These are phyloP conservation scores for Medicago ruthenica DNA, from an alignment of 306 rosid species.

Conservation along the genomic window DNA sequence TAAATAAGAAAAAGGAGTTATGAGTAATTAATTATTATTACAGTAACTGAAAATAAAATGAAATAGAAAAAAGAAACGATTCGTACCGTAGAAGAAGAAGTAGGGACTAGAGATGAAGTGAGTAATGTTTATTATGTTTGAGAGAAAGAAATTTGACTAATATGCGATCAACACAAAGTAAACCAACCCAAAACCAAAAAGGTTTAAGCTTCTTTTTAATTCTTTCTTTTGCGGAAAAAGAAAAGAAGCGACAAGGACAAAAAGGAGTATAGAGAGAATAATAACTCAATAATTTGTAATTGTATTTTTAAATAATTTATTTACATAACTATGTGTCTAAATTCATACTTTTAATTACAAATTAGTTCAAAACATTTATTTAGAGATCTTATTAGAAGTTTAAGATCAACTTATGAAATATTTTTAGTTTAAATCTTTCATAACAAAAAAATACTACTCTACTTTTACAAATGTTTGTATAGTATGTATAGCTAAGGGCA, in stretches of 20 bases:
- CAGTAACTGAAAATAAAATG: constrained; percentile 25
- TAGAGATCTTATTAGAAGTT: no score
- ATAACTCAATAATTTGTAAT: no score
- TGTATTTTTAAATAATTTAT: no score
- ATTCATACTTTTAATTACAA: no score
- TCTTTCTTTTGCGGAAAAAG: not conserved
- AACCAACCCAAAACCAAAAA: constrained; percentile 50
- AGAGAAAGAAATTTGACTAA: constrained; percentile 32
- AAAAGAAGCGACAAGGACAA: not conserved
- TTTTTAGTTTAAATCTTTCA: no score
- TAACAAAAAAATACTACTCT: no score
- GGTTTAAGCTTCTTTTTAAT: constrained; percentile 53
- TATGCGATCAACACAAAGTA: constrained; percentile 35
- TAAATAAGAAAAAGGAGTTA: constrained; percentile 6
- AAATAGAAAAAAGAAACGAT: constrained; percentile 23
- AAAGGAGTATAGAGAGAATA: not conserved
- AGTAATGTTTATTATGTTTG: constrained; percentile 40
- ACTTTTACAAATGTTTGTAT: no score
- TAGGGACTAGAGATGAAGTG: constrained; percentile 37
- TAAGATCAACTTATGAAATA: no score
- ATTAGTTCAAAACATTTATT: no score
- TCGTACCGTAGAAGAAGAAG: constrained; percentile 3
- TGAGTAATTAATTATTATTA: not conserved
- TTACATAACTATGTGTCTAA: no score
- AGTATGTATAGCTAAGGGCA: no score